phyloP scores from a whole-genome alignment of 352 stramenopile genomes.

The Phytophthora europaea region DNA sequence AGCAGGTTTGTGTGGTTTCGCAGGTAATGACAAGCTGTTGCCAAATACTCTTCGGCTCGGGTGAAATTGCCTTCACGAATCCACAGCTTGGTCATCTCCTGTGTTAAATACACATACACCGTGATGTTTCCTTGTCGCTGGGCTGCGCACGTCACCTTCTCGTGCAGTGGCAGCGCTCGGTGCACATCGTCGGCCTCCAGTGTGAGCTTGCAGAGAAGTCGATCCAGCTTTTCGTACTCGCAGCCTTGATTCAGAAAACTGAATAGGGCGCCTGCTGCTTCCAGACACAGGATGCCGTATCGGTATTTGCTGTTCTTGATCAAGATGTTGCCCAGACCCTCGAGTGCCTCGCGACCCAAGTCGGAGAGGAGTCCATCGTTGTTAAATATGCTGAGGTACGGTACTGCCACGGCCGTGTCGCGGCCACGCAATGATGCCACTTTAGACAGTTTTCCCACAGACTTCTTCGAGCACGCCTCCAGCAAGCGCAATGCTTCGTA shows the following conservation, averaged over 20 bases:
- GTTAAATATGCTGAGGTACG: conserved; percentile 72
- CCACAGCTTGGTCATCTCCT: conserved; percentile 84
- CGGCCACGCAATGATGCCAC: conserved; percentile 23
- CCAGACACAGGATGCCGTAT: conserved; percentile 83
- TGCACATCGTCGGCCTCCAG: conserved; percentile 82
- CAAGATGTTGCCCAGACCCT: conserved; percentile 81
- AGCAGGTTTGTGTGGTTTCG: conserved; percentile 76
- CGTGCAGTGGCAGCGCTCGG: conserved; percentile 77
- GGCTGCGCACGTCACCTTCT: conserved; percentile 78
- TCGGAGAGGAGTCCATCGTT: conserved; percentile 83
- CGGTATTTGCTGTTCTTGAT: conserved; percentile 91
- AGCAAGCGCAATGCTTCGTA: conserved; percentile 84
- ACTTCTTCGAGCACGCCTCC: conserved; percentile 60
- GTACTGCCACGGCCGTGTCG: conserved; percentile 22
- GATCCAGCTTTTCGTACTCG: conserved; percentile 83
- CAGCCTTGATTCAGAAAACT: conserved; percentile 74
- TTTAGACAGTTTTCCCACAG: conserved; percentile 31
- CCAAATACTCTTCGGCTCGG: conserved; percentile 73
- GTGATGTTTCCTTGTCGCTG: conserved; percentile 86
- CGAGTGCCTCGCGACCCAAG: conserved; percentile 74
- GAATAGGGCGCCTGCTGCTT: conserved; percentile 73
- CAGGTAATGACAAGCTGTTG: conserved; percentile 71
- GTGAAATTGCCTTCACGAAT: conserved; percentile 83
- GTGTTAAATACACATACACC: conserved; percentile 87
- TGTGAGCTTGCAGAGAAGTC: conserved; percentile 78